Percentiles rank a stretch among this genome's conserved stretches.
Evolutionary conservation across 768 basidiomycete genomes (phyloP).

Genomic region (Collybiopsis confluens): DNA sequence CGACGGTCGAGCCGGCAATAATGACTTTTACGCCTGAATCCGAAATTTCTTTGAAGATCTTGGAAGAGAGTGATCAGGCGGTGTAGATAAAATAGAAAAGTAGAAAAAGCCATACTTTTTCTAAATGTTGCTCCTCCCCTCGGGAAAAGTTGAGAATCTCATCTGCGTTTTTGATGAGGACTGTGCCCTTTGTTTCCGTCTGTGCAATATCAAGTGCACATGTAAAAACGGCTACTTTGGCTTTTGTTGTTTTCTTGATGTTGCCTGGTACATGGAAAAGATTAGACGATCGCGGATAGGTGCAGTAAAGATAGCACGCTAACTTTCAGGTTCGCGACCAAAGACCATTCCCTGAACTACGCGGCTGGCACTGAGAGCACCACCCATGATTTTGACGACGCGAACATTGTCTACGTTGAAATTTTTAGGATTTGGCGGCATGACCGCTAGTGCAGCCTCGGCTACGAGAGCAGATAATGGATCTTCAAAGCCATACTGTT

Average conservation of each 20-base stretch:
- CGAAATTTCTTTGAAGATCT: constrained; percentile 97
- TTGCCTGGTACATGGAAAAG: constrained; percentile 42
- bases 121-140: constrained; percentile 95
- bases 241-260: constrained; percentile 77
- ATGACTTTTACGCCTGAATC: constrained; percentile 93
- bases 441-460: constrained; percentile 88
- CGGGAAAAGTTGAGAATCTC: constrained; percentile 97
- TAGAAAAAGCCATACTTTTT: constrained; percentile 51
- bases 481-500: constrained; percentile 95
- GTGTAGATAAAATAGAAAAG: neutral
- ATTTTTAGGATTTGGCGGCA: constrained; percentile 83
- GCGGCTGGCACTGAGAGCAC: constrained; percentile 75
- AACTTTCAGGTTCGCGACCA: constrained; percentile 91
- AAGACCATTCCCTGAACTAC: constrained; percentile 99
- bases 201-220: constrained; percentile 90
- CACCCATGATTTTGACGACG: constrained; percentile 98
- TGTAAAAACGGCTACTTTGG: constrained; percentile 95
- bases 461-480: constrained; percentile 78
- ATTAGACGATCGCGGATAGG: neutral
- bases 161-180: constrained; percentile 89
- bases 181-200: constrained; percentile 99
- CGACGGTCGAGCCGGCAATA: constrained; percentile 88
- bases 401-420: constrained; percentile 99
- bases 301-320: constrained; percentile 13
- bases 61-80: neutral